Evolutionary conservation across 129 eudicot species (phyloP).

Genomic region (Flaveria linearis): DNA sequence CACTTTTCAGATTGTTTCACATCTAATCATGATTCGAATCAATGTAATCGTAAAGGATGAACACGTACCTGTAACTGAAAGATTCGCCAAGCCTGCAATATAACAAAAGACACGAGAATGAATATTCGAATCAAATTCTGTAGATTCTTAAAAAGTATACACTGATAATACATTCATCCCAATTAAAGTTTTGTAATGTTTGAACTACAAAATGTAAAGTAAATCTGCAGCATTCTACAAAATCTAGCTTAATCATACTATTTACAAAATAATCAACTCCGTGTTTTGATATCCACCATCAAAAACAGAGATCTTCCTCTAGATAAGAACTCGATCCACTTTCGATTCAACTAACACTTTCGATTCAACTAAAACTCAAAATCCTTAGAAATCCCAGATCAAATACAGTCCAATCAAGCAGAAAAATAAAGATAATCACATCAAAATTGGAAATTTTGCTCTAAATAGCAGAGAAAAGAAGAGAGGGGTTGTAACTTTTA

Average conservation of each 20-base stretch:
- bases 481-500: background rate
- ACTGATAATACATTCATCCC: constrained; percentile 3
- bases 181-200: background rate
- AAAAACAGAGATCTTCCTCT: constrained; percentile 16
- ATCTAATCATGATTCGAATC: constrained; percentile 16
- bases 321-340: background rate
- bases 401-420: constrained; percentile 22
- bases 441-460: background rate
- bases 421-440: background rate
- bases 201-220: background rate
- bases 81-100: constrained; percentile 85
- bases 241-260: constrained; percentile 6
- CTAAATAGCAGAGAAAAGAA: background rate
- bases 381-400: constrained; percentile 13
- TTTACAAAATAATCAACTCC: constrained; percentile 6
- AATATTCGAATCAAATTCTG: constrained; percentile 12
- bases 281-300: constrained; percentile 11
- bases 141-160: background rate
- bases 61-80: constrained; percentile 69
- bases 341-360: background rate
- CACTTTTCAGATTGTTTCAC: constrained; percentile 23
- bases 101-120: constrained; percentile 12
- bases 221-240: background rate
- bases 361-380: constrained; percentile 9
- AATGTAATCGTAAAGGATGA: constrained; percentile 13